Percentiles rank a stretch among this genome's conserved stretches.
Conservation (phyloP, 106 monocot genomes). For the Dioscorea zingiberensis region DNA sequence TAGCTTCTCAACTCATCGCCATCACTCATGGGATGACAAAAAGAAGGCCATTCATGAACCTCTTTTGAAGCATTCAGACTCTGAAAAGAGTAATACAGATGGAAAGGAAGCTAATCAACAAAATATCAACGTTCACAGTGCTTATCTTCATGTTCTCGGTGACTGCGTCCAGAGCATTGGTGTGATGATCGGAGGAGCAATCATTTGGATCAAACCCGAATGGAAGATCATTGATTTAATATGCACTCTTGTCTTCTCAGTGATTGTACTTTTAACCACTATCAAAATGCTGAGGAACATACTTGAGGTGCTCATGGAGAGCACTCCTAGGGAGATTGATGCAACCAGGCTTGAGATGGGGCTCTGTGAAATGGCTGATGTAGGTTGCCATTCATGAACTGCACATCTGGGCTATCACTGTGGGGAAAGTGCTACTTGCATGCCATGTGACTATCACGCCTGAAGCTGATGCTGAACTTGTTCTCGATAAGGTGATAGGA, state of each 20-base stretch:
- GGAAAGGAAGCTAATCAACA: constrained; percentile 12
- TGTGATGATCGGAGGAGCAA: constrained; percentile 72
- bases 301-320: constrained; percentile 76
- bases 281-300: constrained; percentile 68
- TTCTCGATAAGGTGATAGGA: constrained; percentile 50
- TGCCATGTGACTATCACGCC: constrained; percentile 49
- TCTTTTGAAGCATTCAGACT: constrained; percentile 22
- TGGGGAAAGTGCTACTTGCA: constrained; percentile 59
- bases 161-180: constrained; percentile 72
- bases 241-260: constrained; percentile 68
- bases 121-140: constrained; percentile 73
- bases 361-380: constrained; percentile 43
- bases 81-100: not conserved
- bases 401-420: constrained; percentile 74
- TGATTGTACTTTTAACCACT: constrained; percentile 50
- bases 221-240: constrained; percentile 79
- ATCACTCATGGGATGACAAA: constrained; percentile 1
- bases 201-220: constrained; percentile 82
- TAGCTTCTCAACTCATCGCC: constrained; percentile 8
- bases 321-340: constrained; percentile 75
- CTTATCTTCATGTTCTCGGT: constrained; percentile 75
- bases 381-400: constrained; percentile 66
- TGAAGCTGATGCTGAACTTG: constrained; percentile 42
- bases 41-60: constrained; percentile 26
- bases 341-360: constrained; percentile 61